A percentile compares a stretch with the other conserved stretches of the same genome.
Evolutionary conservation across 1,284 basidiomycete genomes (phyloP).

Genomic region (Microbotryomycetes sp.): DNA sequence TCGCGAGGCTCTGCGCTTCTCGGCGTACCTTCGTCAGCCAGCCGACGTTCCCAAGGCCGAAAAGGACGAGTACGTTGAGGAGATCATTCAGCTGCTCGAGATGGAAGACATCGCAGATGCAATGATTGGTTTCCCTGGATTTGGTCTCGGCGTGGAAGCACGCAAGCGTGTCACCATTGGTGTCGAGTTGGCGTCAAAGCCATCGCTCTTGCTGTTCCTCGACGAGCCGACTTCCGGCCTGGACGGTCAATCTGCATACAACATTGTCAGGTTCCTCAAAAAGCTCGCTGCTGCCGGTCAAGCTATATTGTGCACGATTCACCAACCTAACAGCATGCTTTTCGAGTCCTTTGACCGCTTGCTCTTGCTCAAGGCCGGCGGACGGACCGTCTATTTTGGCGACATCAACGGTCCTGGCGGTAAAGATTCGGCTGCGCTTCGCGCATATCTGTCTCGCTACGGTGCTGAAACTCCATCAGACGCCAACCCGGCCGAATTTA

Average conservation of each 20-base stretch:
- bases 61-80: slow-evolving; percentile 73
- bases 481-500: slow-evolving; percentile 33
- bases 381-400: slow-evolving; percentile 34
- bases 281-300: slow-evolving; percentile 78
- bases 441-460: slow-evolving; percentile 47
- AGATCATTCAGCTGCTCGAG: slow-evolving; percentile 70
- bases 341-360: slow-evolving; percentile 33
- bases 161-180: slow-evolving; percentile 73
- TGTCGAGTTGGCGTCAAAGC: slow-evolving; percentile 69
- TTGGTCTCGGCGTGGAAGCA: slow-evolving; percentile 54
- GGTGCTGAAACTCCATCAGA: slow-evolving; percentile 24
- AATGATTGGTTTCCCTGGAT: slow-evolving; percentile 62
- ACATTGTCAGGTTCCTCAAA: slow-evolving; percentile 68
- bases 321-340: slow-evolving; percentile 56
- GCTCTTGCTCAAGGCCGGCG: slow-evolving; percentile 34
- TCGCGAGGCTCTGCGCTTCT: slow-evolving; percentile 74
- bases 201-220: slow-evolving; percentile 68
- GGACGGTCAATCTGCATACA: slow-evolving; percentile 83
- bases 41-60: slow-evolving; percentile 56
- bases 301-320: slow-evolving; percentile 53
- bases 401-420: no score
- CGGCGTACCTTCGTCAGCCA: slow-evolving; percentile 72
- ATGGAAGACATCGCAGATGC: slow-evolving; percentile 64
- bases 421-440: slow-evolving; percentile 47
- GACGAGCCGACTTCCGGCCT: slow-evolving; percentile 63